A percentile compares a stretch with the other conserved stretches of the same genome.
Conservation (phyloP, 2,329 filamentous ascomycete genomes). For the Hortaea sp. region DNA sequence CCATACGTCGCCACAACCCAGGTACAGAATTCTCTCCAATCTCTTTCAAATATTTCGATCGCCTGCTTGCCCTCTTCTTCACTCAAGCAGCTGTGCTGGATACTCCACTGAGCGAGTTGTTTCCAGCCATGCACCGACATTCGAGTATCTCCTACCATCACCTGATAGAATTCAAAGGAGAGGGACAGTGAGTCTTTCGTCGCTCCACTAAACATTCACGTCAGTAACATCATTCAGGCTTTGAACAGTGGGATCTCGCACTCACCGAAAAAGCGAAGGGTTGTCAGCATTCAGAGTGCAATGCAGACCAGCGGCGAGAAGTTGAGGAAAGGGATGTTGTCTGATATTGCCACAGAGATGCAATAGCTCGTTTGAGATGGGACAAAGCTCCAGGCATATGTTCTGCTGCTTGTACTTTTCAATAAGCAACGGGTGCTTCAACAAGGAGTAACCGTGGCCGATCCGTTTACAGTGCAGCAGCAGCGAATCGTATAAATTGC, state of each 20-base stretch:
- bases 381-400: slow-evolving; percentile 66
- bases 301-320: slow-evolving; percentile 62
- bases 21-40: slow-evolving; percentile 51
- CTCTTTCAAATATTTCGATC: slow-evolving; percentile 38
- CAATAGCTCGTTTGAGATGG: slow-evolving; percentile 67
- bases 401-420: slow-evolving; percentile 51
- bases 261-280: slow-evolving; percentile 59
- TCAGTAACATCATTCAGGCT: not conserved
- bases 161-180: slow-evolving; percentile 68
- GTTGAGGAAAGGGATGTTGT: slow-evolving; percentile 56
- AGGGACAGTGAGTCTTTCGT: slow-evolving; percentile 49
- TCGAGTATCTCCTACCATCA: slow-evolving; percentile 56
- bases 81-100: slow-evolving; percentile 34
- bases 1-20: slow-evolving; percentile 38
- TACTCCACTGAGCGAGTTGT: slow-evolving; percentile 43
- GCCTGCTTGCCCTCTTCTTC: slow-evolving; percentile 28
- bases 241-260: not conserved
- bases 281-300: slow-evolving; percentile 70
- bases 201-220: slow-evolving; percentile 9
- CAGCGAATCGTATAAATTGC: slow-evolving; percentile 60
- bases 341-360: slow-evolving; percentile 56
- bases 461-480: slow-evolving; percentile 58
- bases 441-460: slow-evolving; percentile 62
- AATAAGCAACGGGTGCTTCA: slow-evolving; percentile 58
- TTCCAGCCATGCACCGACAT: slow-evolving; percentile 64